phyloP scores from a whole-genome alignment of 768 basidiomycete genomes.

The Psilocybe cyanescens region DNA sequence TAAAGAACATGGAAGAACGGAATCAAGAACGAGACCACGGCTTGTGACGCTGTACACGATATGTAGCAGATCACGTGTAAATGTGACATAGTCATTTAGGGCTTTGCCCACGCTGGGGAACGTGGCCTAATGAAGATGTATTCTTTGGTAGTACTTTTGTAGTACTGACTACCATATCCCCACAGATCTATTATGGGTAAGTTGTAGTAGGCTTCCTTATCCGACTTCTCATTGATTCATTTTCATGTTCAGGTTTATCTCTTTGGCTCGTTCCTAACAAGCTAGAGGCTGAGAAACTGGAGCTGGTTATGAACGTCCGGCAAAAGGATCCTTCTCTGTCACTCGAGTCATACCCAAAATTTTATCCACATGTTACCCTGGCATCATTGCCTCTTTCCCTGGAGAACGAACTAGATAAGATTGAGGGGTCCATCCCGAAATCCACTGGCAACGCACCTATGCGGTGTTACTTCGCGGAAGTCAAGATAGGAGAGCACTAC shows the following conservation, averaged over 20 bases:
- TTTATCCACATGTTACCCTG: slow-evolving; percentile 77
- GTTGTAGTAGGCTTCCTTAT: too few relatives aligned
- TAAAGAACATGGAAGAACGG: too few relatives aligned
- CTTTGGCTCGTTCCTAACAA: slow-evolving; percentile 73
- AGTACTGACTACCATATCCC: too few relatives aligned
- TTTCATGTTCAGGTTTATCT: slow-evolving; percentile 47
- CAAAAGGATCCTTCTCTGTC: slow-evolving; percentile 29
- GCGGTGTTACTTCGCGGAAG: slow-evolving; percentile 50
- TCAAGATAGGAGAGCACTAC: slow-evolving; percentile 65
- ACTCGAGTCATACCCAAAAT: slow-evolving; percentile 54
- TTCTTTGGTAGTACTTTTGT: too few relatives aligned
- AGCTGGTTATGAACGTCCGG: slow-evolving; percentile 47
- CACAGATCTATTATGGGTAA: too few relatives aligned
- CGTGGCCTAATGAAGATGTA: too few relatives aligned
- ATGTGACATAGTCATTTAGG: too few relatives aligned
- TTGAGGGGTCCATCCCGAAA: slow-evolving; percentile 22
- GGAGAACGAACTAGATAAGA: slow-evolving; percentile 26
- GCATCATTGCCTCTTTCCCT: slow-evolving; percentile 40
- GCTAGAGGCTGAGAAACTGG: slow-evolving; percentile 46
- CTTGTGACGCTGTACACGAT: too few relatives aligned
- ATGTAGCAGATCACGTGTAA: too few relatives aligned
- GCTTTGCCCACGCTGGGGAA: too few relatives aligned
- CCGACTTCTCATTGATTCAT: background rate
- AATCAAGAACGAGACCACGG: too few relatives aligned
- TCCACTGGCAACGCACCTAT: slow-evolving; percentile 34